Conservation (phyloP, 305 asterid genomes). For the Fraxinus dipetala region DNA sequence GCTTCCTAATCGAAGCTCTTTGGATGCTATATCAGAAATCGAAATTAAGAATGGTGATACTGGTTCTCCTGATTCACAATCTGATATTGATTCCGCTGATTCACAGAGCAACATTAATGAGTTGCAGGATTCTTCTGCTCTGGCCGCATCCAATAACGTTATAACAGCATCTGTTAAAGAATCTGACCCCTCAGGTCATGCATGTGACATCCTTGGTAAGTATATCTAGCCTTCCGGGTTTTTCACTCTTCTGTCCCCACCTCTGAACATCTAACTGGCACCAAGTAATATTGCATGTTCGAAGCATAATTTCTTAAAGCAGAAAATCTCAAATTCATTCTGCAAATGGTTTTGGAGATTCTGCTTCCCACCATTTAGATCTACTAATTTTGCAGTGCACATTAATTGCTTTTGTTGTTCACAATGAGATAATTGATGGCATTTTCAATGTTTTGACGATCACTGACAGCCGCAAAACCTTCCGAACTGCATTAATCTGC, state of each 20-base stretch:
- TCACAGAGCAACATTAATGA: slow-evolving; percentile 52
- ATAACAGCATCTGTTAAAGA: slow-evolving; percentile 37
- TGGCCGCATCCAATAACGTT: slow-evolving; percentile 31
- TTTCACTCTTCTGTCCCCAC: slow-evolving; percentile 7
- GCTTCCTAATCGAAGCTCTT: slow-evolving; percentile 40
- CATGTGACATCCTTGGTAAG: slow-evolving; percentile 46
- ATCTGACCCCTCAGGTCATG: slow-evolving; percentile 34
- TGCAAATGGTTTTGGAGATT: slow-evolving; percentile 9
- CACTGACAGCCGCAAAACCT: slow-evolving; percentile 12
- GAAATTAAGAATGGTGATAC: slow-evolving; percentile 54
- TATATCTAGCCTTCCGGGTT: slow-evolving; percentile 21
- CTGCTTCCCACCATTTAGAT: not conserved
- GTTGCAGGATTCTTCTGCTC: slow-evolving; percentile 41
- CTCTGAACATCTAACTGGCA: slow-evolving; percentile 8
- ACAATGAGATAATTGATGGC: not conserved
- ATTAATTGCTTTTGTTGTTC: not conserved
- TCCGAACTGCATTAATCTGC: slow-evolving; percentile 2
- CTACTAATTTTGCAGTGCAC: not conserved
- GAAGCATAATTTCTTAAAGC: not conserved
- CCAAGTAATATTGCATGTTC: not conserved
- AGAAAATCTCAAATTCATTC: not conserved
- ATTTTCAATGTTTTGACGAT: not conserved
- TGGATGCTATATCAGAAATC: slow-evolving; percentile 57
- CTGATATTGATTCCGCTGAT: slow-evolving; percentile 54
- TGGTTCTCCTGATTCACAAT: slow-evolving; percentile 52